Base-by-base conservation (phyloP, 768 basidiomycete species). In the Boletellus ananiceps region DNA sequence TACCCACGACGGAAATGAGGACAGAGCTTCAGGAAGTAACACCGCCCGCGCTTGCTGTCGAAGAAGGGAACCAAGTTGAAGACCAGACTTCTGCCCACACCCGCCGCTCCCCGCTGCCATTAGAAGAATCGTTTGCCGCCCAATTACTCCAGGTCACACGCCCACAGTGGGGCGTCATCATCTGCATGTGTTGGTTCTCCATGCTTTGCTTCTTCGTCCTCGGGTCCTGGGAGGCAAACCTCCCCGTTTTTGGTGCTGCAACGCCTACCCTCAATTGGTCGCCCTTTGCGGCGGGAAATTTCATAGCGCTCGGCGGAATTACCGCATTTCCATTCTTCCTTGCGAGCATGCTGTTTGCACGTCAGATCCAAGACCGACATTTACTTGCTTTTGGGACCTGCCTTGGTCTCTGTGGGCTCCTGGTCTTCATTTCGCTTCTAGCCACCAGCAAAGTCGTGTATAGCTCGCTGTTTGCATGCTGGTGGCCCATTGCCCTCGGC, bases 171-270 rank as follows among this genome's bases (percentile, higher is more conserved):
- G 79, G 78, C 19, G 77, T 81, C 49, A 70, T 78, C 18, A 55
- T 72, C 35, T 82, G 77, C 59, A 83, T 86, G 80, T 85, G 82
- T 62, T 86, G 82, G 78, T 81, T 79, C 57, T 74, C 82, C 40
- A 83, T 83, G 79, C 73, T 79, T 16, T 82, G 76, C 65, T 86
- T 84, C 71, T 83, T 85, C 67, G 73, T 84, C 59, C 78, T 86
- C 49, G 82, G 81, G 8, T 75, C 78, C 12, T 85, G 82, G 82
- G 83, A 86, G 63, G 71, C 79, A 41, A 84, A 83, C 63, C 77
- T 85, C 44, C 83, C 82, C 33, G 75, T 84, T 48, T 84, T 78
- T 60, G 74, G 78, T 18, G 74, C 76, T 40, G 59, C 56, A 18
- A 62, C 58, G 7, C 61, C 66, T 13, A 57, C 64, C 16, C 77